Base-by-base conservation (phyloP, 2,329 filamentous ascomycete species). In the Bipolaris sorokiniana region DNA sequence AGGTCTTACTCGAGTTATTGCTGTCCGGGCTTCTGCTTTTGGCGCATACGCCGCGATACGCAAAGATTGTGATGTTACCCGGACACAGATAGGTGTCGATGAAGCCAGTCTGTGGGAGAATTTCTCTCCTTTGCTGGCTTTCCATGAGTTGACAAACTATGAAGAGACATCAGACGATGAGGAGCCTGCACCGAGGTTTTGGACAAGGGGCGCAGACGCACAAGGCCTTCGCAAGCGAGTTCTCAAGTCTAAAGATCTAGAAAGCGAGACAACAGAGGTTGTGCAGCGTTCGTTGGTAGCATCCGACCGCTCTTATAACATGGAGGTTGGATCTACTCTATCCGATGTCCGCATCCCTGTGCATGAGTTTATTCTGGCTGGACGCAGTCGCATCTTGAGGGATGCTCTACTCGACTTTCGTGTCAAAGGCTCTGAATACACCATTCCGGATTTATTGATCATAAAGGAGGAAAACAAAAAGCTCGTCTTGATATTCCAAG, bases 11-110 rank as follows among this genome's bases (percentile, higher is more conserved):
- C 88, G 92, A 34, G 91, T 96, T 13, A 84, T 90, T 31, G 88
- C 88, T 3, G 93, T 98, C 7, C 85, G 92, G 63, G 94, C 92
- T 66, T 98, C 95, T 33, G 86, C 89, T 0, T 96, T 91, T 76
- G 95, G 95, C 4, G 91, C 94, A 0, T 98, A 94, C 79, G 90
- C 92, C 33, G 92, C 92, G 3, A 85, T 97, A 44, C 87, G 95
- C 45, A 89, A 90, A 69, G 93, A 97, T 67, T 91, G 88, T 61
- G 88, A 93, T 70, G 87, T 96, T 26, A 91, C 93, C 53, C 87
- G 86, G 49, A 87, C 89, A 20, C 84, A 88, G 62, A 87, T 97
- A 36, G 78, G 81, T 9, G 83, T 96, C 31, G 82, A 85, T 33
- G 81, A 83, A n/a, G 86, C 86, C 55, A 85, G 82, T 0, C 78